These are phyloP conservation scores for Daldinia bambusicola DNA, from an alignment of 495 filamentous ascomycete genomes.

Conservation along the genomic window DNA sequence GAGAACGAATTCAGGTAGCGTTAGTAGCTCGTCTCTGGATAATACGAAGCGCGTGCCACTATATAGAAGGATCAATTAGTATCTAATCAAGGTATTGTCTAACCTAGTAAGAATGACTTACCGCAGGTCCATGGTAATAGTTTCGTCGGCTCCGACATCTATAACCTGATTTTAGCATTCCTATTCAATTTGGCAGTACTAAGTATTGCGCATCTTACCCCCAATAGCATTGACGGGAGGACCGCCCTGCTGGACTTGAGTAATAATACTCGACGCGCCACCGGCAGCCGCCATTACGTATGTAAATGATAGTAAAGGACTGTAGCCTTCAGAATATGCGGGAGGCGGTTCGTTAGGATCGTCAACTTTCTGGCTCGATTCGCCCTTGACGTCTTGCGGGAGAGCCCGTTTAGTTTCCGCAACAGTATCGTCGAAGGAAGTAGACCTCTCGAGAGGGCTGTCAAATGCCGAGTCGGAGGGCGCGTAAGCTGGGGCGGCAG, in stretches of 20 bases:
- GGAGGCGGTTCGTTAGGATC: slow-evolving; percentile 94
- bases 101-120: slow-evolving; percentile 55
- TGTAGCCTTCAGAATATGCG: slow-evolving; percentile 93
- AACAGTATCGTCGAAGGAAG: slow-evolving; percentile 62
- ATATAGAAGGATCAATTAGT: slow-evolving; percentile 44
- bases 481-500: slow-evolving; percentile 69
- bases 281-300: slow-evolving; percentile 98
- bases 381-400: slow-evolving; percentile 80
- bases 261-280: slow-evolving; percentile 97
- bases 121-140: slow-evolving; percentile 94
- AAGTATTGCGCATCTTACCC: slow-evolving; percentile 64
- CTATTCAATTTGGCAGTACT: slow-evolving; percentile 12
- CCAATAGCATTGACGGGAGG: slow-evolving; percentile 87
- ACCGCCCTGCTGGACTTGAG: slow-evolving; percentile 94
- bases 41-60: slow-evolving; percentile 94
- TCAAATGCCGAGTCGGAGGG: slow-evolving; percentile 58
- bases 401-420: slow-evolving; percentile 87
- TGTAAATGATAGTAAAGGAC: slow-evolving; percentile 90
- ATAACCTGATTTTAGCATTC: slow-evolving; percentile 25
- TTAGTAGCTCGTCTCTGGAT: slow-evolving; percentile 93
- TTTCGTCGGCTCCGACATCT: slow-evolving; percentile 93
- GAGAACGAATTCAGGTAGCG: slow-evolving; percentile 96
- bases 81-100: slow-evolving; percentile 8
- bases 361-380: slow-evolving; percentile 66
- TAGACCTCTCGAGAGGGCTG: slow-evolving; percentile 49